Evolutionary conservation across 441 rosid species (phyloP), one percentile per base, ranked within the genome.

Genomic region (Sinapis alba): DNA sequence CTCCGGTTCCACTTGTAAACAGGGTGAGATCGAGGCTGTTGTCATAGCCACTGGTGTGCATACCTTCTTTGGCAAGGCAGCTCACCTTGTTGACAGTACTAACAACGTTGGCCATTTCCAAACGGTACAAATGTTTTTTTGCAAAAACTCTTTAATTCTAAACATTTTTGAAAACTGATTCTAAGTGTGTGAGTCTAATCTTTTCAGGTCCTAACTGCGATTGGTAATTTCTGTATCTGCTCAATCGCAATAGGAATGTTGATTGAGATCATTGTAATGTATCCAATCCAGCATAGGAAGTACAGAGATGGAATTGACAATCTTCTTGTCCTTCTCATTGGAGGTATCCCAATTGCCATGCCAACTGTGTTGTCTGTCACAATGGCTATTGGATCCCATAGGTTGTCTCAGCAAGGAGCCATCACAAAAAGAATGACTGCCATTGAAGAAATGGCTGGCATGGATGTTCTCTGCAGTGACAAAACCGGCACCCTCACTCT

Each of bases 391-490:
- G 98, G 98, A 69, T 94, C 98, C 21, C 98, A 94, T 74, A 89
- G 95, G 84, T 89, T 94, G 15, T 92, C 98, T 59, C 90, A 90
- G 62, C 98, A 94, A 72, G 98, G 98, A 30, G 98, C 98, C 63
- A 94, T 94, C 45, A 94, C 98, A 28, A 94, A 94, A 81, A 83
- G 98, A 87, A 94, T 94, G 98, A 94, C 98, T 5, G 97, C 98
- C 78, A 94, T 94, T 38, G 98, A 94, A 82, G 98, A 93, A 82
- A 93, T 93, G 98, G 98, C 98, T 1, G 98, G 98, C 53, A 93
- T 93, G 97, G 98, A 93, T 82, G 97, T 92, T 65, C 91, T 94
- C 4, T 94, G 98, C 83, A 94, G 98, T 69, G 98, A 94, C 79
- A 94, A 94, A 83, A 94, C 98, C 2, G 97, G 98, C 8, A 94